A percentile compares a stretch with the other conserved stretches of the same genome.
Evolutionary conservation across 352 stramenopile species (phyloP).

Genomic region (Labyrinthula sp.): DNA sequence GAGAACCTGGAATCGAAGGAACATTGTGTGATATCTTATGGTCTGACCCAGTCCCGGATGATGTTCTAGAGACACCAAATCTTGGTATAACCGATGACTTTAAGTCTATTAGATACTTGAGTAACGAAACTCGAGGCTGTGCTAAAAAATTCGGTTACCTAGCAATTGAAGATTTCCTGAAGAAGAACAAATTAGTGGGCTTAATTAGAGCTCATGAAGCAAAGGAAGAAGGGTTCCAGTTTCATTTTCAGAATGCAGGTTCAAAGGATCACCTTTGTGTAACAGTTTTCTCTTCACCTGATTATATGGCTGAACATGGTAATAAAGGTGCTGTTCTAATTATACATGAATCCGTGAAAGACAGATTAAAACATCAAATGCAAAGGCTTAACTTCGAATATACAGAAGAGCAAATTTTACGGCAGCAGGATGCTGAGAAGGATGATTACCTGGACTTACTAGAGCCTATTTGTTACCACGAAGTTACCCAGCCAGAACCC

Average conservation of each 20-base stretch:
- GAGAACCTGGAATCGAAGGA: slow-evolving; percentile 42
- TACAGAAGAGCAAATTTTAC: too few species aligned
- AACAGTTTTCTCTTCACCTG: slow-evolving; percentile 60
- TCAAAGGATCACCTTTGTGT: slow-evolving; percentile 43
- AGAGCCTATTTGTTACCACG: slow-evolving; percentile 10
- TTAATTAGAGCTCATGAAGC: slow-evolving; percentile 85
- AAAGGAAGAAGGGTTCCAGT: slow-evolving; percentile 54
- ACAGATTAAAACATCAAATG: slow-evolving; percentile 3
- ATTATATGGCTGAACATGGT: slow-evolving; percentile 65
- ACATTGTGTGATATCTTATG: slow-evolving; percentile 13
- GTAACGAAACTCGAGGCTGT: slow-evolving; percentile 37
- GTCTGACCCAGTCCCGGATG: slow-evolving; percentile 23
- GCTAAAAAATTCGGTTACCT: slow-evolving; percentile 93
- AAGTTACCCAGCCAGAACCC: slow-evolving; percentile 15
- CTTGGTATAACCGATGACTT: too few species aligned
- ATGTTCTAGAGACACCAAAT: slow-evolving; percentile 7
- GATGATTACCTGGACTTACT: too few species aligned
- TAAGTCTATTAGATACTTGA: slow-evolving; percentile 25
- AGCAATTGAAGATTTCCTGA: slow-evolving; percentile 87
- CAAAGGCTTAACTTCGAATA: too few species aligned
- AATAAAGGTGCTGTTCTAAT: slow-evolving; percentile 64
- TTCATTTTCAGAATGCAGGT: slow-evolving; percentile 27
- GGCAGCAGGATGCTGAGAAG: too few species aligned
- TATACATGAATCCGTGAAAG: slow-evolving; percentile 39
- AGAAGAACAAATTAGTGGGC: slow-evolving; percentile 83